phyloP scores from a whole-genome alignment of 2,329 filamentous ascomycete species.

The Neonectria faginata region DNA sequence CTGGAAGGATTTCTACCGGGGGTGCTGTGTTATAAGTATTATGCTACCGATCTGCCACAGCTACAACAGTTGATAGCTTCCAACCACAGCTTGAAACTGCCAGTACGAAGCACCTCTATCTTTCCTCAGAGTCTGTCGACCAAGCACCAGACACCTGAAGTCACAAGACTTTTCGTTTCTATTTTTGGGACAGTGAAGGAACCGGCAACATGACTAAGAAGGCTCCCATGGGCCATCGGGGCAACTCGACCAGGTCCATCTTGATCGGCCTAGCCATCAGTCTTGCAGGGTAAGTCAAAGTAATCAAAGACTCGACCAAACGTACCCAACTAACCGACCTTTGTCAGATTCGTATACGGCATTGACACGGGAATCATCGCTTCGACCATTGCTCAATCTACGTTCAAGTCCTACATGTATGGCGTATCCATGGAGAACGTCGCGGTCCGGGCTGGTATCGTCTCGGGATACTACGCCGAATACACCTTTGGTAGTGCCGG shows the following conservation, averaged over 20 bases:
- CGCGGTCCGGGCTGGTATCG: conserved; percentile 17
- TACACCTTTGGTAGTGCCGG: conserved; percentile 26
- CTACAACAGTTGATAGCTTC: neutral
- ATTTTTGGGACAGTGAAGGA: neutral
- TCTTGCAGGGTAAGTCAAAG: conserved; percentile 18
- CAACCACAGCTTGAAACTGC: neutral
- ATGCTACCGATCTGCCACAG: neutral
- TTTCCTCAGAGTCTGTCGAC: neutral
- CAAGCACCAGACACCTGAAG: neutral
- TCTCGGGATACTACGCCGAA: conserved; percentile 29
- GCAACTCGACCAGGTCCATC: conserved; percentile 26
- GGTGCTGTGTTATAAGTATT: conserved; percentile 13
- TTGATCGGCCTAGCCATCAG: conserved; percentile 27
- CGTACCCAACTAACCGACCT: neutral
- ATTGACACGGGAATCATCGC: conserved; percentile 31
- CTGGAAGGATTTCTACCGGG: neutral
- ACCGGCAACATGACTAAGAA: conserved; percentile 6
- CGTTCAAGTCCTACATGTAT: conserved; percentile 31
- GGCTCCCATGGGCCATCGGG: conserved; percentile 17
- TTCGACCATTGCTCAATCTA: conserved; percentile 23
- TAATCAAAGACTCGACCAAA: neutral
- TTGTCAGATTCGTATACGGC: conserved; percentile 22
- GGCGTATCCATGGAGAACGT: conserved; percentile 19
- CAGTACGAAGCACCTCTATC: neutral
- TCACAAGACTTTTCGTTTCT: neutral